Base-by-base conservation (phyloP, 2,329 filamentous ascomycete genomes). In the Alternaria tenuissima region DNA sequence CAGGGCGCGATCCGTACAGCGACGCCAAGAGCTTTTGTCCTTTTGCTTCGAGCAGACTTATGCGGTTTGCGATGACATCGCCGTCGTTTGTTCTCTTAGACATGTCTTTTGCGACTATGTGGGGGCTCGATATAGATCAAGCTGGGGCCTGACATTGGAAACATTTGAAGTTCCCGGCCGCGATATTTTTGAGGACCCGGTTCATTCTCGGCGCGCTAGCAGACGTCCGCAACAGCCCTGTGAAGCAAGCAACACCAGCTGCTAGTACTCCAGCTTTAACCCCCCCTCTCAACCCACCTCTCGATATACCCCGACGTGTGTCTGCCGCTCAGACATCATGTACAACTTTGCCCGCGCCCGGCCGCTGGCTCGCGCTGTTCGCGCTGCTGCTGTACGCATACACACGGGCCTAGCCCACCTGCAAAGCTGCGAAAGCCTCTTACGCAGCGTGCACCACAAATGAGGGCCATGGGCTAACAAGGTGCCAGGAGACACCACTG, bases 291-390 rank as follows among this genome's bases (percentile, higher is more conserved):
- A 54, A 61, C 59, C 61, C 64, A 47, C 57, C 20, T 5, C 59
- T 62, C 44, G 42, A 48, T 59, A 63, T 59, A 53, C 48, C 55
- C 52, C 56, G 55, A 66, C 63, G 64, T 66, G 70, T 71, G 70
- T 74, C 71, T 71, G 55, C 60, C 49, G 65, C 57, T 64, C 74
- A 78, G 74, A 73, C 81, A 87, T 75, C 76, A 97, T 97, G 93
- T 96, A 93, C 86, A 95, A 90, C 83, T 84, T 96, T 80, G 90
- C 90, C 80, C 90, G 93, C 84, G 73, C 71, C 69, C 88, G 91
- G 82, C 90, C 91, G 80, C 84, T 94, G 83, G 88, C 91, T 80
- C 89, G 91, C 83, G 91, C 91, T 81, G 81, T 96, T 80, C 89
- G 89, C 82, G 88, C 90, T 79, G 87, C 88, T 81, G 90, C 89